These are phyloP conservation scores for Plantago lanceolata DNA, from an alignment of 305 asterid genomes.

Conservation along the genomic window DNA sequence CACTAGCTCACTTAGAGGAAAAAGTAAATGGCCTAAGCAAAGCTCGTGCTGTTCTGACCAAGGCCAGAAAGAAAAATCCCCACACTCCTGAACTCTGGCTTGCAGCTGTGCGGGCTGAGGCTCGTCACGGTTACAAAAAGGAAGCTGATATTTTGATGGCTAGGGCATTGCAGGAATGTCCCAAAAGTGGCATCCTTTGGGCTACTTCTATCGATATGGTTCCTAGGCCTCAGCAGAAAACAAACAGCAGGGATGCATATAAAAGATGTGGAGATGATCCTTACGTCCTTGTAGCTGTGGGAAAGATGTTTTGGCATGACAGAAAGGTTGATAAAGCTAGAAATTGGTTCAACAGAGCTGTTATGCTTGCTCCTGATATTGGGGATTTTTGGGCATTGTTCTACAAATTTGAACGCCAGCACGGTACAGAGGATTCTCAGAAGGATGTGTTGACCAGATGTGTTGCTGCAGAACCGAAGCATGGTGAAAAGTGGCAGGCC, in stretches of 20 bases:
- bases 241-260: slow-evolving; percentile 57
- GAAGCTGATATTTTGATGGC: slow-evolving; percentile 81
- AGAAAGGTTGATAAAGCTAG: slow-evolving; percentile 78
- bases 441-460: slow-evolving; percentile 70
- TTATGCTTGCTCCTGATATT: slow-evolving; percentile 68
- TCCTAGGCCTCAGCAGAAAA: slow-evolving; percentile 65
- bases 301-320: slow-evolving; percentile 76
- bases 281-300: slow-evolving; percentile 67
- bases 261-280: slow-evolving; percentile 76
- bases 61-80: slow-evolving; percentile 78
- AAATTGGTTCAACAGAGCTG: slow-evolving; percentile 64
- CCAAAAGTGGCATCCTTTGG: slow-evolving; percentile 74
- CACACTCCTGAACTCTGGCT: slow-evolving; percentile 80
- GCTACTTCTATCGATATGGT: slow-evolving; percentile 68
- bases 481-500: slow-evolving; percentile 89
- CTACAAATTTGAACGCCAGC: slow-evolving; percentile 70
- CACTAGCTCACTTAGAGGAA: slow-evolving; percentile 76
- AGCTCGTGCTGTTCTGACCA: slow-evolving; percentile 75
- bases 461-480: slow-evolving; percentile 82
- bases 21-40: slow-evolving; percentile 61
- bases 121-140: slow-evolving; percentile 68
- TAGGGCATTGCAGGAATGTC: slow-evolving; percentile 81
- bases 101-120: slow-evolving; percentile 78
- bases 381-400: slow-evolving; percentile 91
- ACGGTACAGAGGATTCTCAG: slow-evolving; percentile 64